Evolutionary conservation across 1,139 yeast genomes (phyloP).

Genomic region (Saccharomyces hybrid): DNA sequence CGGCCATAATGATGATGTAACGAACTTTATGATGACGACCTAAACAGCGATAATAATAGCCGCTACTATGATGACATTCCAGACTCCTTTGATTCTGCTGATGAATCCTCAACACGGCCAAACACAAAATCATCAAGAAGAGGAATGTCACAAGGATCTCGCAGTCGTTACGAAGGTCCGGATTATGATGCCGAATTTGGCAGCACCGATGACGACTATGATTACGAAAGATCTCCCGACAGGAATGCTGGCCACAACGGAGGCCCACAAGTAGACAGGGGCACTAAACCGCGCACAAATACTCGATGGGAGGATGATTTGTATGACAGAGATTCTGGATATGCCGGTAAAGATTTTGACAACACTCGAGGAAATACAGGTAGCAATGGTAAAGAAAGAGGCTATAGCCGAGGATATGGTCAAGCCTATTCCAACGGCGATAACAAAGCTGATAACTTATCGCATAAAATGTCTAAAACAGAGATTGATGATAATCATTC

Average conservation of each 20-base stretch:
- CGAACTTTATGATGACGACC: slow-evolving; percentile 45
- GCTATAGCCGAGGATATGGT: neutral
- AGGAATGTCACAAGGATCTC: neutral
- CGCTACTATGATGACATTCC: slow-evolving; percentile 32
- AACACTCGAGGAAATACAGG: neutral
- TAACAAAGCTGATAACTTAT: neutral
- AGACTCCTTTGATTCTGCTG: slow-evolving; percentile 23
- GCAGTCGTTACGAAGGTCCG: slow-evolving; percentile 11
- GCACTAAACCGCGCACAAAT: slow-evolving; percentile 14
- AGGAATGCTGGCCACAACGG: slow-evolving; percentile 1
- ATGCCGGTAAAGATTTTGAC: neutral
- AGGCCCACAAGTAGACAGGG: neutral
- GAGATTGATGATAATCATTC: neutral
- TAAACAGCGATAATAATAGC: slow-evolving; percentile 32
- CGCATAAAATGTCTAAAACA: neutral
- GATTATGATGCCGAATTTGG: slow-evolving; percentile 25
- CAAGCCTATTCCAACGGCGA: slow-evolving; percentile 6
- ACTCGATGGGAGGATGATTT: slow-evolving; percentile 78
- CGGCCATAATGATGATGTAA: slow-evolving; percentile 49
- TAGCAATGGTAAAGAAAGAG: slow-evolving; percentile 7
- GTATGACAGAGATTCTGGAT: slow-evolving; percentile 39
- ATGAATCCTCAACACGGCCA: slow-evolving; percentile 6
- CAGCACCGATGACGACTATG: slow-evolving; percentile 6
- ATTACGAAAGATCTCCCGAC: slow-evolving; percentile 3
- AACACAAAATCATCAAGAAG: neutral